These are phyloP conservation scores for Schizosaccharomyces osmophilus DNA, from an alignment of 805 yeast species.

Conservation along the genomic window DNA sequence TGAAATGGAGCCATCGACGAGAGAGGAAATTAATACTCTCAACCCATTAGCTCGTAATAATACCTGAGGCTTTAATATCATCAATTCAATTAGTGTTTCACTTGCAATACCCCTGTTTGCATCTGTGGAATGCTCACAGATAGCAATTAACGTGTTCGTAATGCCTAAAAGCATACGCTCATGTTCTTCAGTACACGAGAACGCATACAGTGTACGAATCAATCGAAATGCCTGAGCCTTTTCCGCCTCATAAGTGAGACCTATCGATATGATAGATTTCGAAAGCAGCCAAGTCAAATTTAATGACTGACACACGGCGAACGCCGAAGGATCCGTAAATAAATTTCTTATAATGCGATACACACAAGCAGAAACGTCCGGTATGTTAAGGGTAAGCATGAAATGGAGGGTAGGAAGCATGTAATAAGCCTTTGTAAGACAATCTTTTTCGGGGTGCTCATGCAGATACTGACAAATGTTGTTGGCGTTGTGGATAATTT, in stretches of 20 bases:
- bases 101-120: background rate
- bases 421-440: background rate
- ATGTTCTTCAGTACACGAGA: background rate
- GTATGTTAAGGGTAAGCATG: background rate
- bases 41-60: background rate
- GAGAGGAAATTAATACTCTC: background rate
- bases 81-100: background rate
- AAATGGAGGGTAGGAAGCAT: background rate
- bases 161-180: background rate
- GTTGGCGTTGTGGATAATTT: background rate
- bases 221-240: background rate
- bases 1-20: background rate
- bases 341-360: background rate
- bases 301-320: background rate
- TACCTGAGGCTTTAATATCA: background rate
- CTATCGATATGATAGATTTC: background rate
- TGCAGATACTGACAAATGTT: background rate
- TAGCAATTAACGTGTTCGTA: background rate
- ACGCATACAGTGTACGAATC: background rate
- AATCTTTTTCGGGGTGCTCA: background rate
- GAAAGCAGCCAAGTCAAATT: background rate
- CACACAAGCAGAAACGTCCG: background rate
- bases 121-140: background rate
- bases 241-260: background rate
- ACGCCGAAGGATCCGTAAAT: background rate